Conservation (phyloP, 108 stramenopile species). For the Nitzschia sp. region DNA sequence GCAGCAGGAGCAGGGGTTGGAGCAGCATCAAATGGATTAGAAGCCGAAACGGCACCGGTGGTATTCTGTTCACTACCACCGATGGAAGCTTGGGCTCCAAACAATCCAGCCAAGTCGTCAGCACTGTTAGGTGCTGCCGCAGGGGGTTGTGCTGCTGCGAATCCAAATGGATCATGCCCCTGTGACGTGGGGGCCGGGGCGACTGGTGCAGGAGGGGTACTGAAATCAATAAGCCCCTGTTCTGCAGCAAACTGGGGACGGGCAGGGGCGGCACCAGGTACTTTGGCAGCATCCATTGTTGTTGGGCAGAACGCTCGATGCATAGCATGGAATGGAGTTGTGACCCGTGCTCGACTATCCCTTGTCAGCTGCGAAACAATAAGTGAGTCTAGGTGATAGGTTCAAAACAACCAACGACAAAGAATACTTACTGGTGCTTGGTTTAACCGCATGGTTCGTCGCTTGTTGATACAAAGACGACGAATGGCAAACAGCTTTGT, state of each 20-base stretch:
- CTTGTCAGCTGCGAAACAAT: conserved; percentile 7
- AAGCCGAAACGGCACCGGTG: background rate
- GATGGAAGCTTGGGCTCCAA: conserved; percentile 5
- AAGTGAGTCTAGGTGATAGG: background rate
- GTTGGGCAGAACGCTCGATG: conserved; percentile 34
- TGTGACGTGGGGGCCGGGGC: background rate
- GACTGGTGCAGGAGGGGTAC: background rate
- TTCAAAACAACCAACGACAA: background rate
- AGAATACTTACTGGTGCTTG: conserved; percentile 25
- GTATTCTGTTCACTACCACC: background rate
- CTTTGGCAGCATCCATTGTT: conserved; percentile 22
- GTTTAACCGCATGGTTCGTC: conserved; percentile 36
- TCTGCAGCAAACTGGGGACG: conserved; percentile 13
- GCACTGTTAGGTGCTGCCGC: background rate
- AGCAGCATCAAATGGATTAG: conserved; percentile 10
- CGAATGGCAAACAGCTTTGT: conserved; percentile 60
- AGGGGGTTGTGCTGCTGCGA: background rate
- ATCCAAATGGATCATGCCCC: conserved; percentile 1
- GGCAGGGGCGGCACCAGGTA: conserved; percentile 6
- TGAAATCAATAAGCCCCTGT: conserved; percentile 20
- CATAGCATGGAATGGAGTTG: conserved; percentile 25
- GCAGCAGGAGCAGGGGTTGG: conserved; percentile 1
- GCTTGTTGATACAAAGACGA: conserved; percentile 50
- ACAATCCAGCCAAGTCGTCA: conserved; percentile 13
- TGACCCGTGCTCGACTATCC: conserved; percentile 19